Evolutionary conservation across 768 basidiomycete species (phyloP).

Genomic region (Boletus rex-veris): DNA sequence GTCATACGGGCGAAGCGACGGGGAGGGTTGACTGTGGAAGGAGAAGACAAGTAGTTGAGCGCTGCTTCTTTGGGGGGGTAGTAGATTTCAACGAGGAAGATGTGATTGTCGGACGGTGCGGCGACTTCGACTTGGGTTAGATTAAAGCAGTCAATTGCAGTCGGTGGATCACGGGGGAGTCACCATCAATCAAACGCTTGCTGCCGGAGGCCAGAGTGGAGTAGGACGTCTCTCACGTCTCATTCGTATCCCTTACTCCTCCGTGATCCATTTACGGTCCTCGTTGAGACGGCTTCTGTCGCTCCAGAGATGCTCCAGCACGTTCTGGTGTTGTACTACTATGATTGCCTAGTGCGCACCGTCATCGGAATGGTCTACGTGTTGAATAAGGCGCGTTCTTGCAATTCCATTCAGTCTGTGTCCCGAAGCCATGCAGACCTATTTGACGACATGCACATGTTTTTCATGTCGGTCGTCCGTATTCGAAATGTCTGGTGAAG

Average conservation of each 20-base stretch:
- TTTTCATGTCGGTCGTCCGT: conserved; percentile 87
- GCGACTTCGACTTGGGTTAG: conserved; percentile 39
- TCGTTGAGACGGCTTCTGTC: conserved; percentile 88
- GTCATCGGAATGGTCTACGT: conserved; percentile 84
- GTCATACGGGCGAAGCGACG: conserved; percentile 46
- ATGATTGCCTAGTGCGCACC: conserved; percentile 82
- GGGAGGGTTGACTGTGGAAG: conserved; percentile 28
- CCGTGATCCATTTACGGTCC: conserved; percentile 84
- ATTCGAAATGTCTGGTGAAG: conserved; percentile 78
- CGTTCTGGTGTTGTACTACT: conserved; percentile 84
- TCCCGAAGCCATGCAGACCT: conserved; percentile 61
- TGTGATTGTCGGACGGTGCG: conserved; percentile 43
- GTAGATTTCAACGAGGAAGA: conserved; percentile 49
- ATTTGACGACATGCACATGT: conserved; percentile 84
- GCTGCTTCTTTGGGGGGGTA: conserved; percentile 48
- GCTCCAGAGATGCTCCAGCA: too few species aligned
- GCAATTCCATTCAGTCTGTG: conserved; percentile 45
- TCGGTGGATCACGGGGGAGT: too few species aligned
- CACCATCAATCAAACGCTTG: conserved; percentile 86
- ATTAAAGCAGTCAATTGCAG: too few species aligned
- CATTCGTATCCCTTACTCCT: too few species aligned
- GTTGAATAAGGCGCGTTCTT: conserved; percentile 66
- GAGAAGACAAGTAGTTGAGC: conserved; percentile 42
- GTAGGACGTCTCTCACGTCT: conserved; percentile 73
- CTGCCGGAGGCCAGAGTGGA: conserved; percentile 95